phyloP scores from a whole-genome alignment of 2,329 filamentous ascomycete genomes.

The Thelonectria discophora region DNA sequence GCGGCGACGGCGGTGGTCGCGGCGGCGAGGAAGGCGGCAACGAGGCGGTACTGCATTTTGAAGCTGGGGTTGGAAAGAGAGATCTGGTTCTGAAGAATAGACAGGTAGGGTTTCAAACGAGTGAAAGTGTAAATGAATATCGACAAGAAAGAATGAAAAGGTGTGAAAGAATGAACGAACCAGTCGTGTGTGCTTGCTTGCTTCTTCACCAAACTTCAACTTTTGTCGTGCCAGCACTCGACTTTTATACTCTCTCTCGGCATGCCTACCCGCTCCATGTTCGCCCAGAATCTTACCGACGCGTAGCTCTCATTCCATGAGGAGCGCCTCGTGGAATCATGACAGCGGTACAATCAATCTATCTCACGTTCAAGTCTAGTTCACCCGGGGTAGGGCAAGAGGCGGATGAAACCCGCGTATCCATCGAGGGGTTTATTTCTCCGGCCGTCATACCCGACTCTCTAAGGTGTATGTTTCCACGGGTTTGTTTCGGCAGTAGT shows the following conservation, averaged over 20 bases:
- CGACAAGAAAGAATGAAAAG: conserved; percentile 2
- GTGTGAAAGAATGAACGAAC: conserved; percentile 12
- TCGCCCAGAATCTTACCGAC: neutral
- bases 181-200: conserved; percentile 15
- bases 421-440: conserved; percentile 13
- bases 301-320: neutral
- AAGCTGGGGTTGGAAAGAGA: conserved; percentile 1
- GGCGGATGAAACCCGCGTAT: conserved; percentile 9
- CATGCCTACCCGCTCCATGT: neutral
- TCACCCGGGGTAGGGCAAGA: neutral
- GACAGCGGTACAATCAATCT: neutral
- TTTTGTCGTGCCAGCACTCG: neutral
- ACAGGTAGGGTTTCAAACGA: conserved; percentile 7
- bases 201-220: neutral
- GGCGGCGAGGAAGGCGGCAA: conserved; percentile 8
- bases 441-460: conserved; percentile 18
- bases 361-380: conserved; percentile 1
- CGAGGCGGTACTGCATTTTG: conserved; percentile 21
- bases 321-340: neutral
- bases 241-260: conserved; percentile 14
- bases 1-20: conserved; percentile 15
- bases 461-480: neutral
- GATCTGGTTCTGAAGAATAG: neutral
- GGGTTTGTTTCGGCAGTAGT: neutral
- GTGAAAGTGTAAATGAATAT: conserved; percentile 4